Evolutionary conservation across 257 asterid genomes (phyloP).

Genomic region (Solanum pinnatisectum): DNA sequence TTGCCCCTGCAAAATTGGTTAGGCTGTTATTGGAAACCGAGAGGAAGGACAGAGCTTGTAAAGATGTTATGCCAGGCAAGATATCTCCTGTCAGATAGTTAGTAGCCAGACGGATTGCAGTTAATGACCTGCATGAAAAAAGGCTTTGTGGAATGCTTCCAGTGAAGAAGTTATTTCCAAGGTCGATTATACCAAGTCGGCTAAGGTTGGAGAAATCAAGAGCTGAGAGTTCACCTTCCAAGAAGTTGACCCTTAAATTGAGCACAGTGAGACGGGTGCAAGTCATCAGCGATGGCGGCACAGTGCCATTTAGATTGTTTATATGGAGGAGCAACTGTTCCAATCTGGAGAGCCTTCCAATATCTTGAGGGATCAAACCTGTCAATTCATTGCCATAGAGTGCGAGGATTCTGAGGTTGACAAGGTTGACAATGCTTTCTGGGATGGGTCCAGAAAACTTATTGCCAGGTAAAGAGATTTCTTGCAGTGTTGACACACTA

Average conservation of each 20-base stretch:
- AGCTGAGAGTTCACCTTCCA: constrained; percentile 61
- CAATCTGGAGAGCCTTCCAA: constrained; percentile 56
- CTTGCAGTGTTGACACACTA: constrained; percentile 34
- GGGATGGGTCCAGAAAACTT: constrained; percentile 49
- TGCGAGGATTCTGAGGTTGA: constrained; percentile 44
- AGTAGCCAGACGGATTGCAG: constrained; percentile 69
- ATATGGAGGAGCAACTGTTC: constrained; percentile 67
- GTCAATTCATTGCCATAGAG: constrained; percentile 52
- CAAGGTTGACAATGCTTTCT: constrained; percentile 38
- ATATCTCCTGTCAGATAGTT: constrained; percentile 61
- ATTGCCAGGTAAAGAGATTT: constrained; percentile 62
- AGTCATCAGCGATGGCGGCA: constrained; percentile 63
- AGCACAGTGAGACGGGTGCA: constrained; percentile 51
- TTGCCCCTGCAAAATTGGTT: constrained; percentile 57
- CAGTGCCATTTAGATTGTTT: constrained; percentile 58
- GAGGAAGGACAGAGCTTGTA: constrained; percentile 70
- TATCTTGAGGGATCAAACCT: constrained; percentile 53
- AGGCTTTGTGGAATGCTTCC: constrained; percentile 67
- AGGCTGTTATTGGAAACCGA: constrained; percentile 77
- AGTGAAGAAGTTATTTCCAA: constrained; percentile 59
- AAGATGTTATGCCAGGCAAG: constrained; percentile 35
- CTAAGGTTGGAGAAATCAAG: constrained; percentile 65
- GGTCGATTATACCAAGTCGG: constrained; percentile 52
- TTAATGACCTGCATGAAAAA: constrained; percentile 59
- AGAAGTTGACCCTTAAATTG: constrained; percentile 65